Evolutionary conservation across 345 rosid species (phyloP).

Genomic region (Ceriops tagal): DNA sequence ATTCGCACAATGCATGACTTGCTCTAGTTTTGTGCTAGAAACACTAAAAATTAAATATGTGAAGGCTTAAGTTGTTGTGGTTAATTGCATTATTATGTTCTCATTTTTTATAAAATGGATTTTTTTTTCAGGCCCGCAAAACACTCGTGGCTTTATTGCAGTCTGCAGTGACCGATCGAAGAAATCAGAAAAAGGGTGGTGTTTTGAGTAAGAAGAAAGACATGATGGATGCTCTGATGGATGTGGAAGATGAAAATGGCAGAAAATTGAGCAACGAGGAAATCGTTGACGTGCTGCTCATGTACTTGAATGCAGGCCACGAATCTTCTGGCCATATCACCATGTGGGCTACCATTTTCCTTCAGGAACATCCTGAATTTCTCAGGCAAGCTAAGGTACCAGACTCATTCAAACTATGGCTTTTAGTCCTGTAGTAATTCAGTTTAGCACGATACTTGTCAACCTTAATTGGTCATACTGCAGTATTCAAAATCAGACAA

Average conservation of each 20-base stretch:
- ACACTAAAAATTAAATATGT: too few species aligned
- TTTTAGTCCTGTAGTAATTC: neutral
- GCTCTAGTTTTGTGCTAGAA: too few species aligned
- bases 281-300: constrained; percentile 68
- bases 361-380: constrained; percentile 64
- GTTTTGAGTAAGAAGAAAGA: constrained; percentile 39
- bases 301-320: constrained; percentile 90
- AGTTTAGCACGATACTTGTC: too few species aligned
- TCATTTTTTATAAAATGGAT: too few species aligned
- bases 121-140: constrained; percentile 57
- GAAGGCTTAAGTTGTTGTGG: too few species aligned
- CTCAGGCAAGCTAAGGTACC: constrained; percentile 62
- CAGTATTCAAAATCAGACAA: too few species aligned
- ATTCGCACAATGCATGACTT: neutral
- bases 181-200: constrained; percentile 32
- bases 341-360: constrained; percentile 77
- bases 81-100: too few species aligned
- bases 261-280: constrained; percentile 59
- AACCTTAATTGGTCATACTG: too few species aligned
- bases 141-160: constrained; percentile 60
- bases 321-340: constrained; percentile 85
- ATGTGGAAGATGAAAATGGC: constrained; percentile 66
- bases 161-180: constrained; percentile 51
- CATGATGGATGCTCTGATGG: constrained; percentile 72
- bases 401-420: neutral